These are phyloP conservation scores for Xerocomellus intermedius DNA, from an alignment of 768 basidiomycete genomes.

Conservation along the genomic window DNA sequence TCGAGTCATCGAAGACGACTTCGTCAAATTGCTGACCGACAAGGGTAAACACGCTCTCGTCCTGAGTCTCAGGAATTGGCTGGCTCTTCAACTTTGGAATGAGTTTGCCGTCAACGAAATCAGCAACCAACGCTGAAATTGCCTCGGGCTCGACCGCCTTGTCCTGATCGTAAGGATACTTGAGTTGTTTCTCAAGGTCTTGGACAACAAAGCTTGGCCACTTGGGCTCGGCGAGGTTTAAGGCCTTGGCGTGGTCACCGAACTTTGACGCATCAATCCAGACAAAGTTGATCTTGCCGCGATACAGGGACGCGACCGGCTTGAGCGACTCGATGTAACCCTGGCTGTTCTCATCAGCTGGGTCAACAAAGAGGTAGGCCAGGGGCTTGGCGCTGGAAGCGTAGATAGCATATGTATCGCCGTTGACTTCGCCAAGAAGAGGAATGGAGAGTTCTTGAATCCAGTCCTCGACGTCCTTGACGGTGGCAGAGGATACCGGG, in stretches of 20 bases:
- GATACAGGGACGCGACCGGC: conserved; percentile 78
- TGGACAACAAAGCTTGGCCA: conserved; percentile 97
- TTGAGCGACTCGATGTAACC: conserved; percentile 63
- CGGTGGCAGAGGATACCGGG: conserved; percentile 50
- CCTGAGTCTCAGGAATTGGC: conserved; percentile 79
- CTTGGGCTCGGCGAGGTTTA: conserved; percentile 80
- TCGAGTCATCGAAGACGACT: conserved; percentile 78
- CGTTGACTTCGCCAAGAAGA: conserved; percentile 86
- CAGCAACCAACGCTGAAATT: conserved; percentile 57
- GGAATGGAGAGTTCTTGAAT: conserved; percentile 83
- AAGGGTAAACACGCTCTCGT: conserved; percentile 77
- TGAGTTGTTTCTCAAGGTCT: conserved; percentile 77
- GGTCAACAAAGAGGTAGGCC: conserved; percentile 93
- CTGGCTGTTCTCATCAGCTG: conserved; percentile 62
- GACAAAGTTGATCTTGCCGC: conserved; percentile 92
- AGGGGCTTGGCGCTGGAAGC: conserved; percentile 81
- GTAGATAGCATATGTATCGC: conserved; percentile 90
- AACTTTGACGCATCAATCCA: conserved; percentile 97
- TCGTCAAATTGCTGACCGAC: conserved; percentile 91
- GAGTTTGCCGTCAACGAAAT: conserved; percentile 71
- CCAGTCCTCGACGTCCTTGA: conserved; percentile 71
- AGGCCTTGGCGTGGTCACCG: conserved; percentile 90
- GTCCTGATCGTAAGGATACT: conserved; percentile 81
- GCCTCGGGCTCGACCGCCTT: conserved; percentile 56
- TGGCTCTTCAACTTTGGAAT: conserved; percentile 86